Evolutionary conservation across 768 basidiomycete species (phyloP).

Genomic region (Leccinum variicolor): DNA sequence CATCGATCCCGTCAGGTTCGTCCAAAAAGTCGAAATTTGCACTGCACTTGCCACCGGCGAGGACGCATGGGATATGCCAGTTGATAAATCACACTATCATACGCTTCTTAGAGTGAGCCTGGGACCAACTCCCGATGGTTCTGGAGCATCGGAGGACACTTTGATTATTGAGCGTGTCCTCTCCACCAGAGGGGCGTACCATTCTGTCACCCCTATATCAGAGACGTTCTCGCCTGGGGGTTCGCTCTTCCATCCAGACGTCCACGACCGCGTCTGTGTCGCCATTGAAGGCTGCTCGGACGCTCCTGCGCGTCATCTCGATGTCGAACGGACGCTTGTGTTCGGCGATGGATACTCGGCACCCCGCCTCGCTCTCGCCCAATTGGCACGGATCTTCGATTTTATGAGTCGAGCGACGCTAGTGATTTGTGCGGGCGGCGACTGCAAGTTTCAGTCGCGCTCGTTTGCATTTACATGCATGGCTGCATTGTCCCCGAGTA

Average conservation of each 20-base stretch:
- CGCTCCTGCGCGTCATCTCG: background rate
- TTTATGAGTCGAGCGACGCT: slow-evolving; percentile 7
- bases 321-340: slow-evolving; percentile 6
- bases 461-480: slow-evolving; percentile 13
- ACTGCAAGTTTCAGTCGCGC: slow-evolving; percentile 12
- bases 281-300: background rate
- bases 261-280: slow-evolving; percentile 9
- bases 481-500: background rate
- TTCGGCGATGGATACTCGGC: background rate
- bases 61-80: background rate
- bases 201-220: slow-evolving; percentile 1
- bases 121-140: background rate
- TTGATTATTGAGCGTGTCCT: slow-evolving; percentile 18
- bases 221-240: background rate
- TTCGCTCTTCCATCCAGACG: slow-evolving; percentile 5
- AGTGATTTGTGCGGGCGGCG: slow-evolving; percentile 5
- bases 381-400: slow-evolving; percentile 3
- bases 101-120: background rate
- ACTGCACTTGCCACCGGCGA: background rate
- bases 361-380: background rate
- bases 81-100: background rate
- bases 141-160: background rate
- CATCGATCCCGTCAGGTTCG: background rate
- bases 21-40: background rate
- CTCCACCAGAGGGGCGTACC: slow-evolving; percentile 2